Percentiles rank a stretch among this genome's conserved stretches.
Evolutionary conservation across 108 stramenopile species (phyloP).

Genomic region (Craspedostauros australis): DNA sequence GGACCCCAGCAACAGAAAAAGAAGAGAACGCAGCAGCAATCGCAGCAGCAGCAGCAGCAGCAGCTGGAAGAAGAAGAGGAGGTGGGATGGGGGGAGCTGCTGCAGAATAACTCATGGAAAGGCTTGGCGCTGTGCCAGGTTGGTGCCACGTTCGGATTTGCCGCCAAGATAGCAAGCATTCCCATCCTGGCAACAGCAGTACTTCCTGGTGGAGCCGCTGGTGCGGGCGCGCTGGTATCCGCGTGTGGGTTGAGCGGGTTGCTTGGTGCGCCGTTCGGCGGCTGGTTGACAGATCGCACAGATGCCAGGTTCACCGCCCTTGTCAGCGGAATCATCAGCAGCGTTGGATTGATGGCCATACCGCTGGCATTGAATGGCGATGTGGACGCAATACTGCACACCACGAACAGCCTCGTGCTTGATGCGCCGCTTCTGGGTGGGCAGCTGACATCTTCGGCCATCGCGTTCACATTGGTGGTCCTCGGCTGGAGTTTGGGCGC

Average conservation of each 20-base stretch:
- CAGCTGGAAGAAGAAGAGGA: not conserved
- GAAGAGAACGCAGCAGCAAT: not conserved
- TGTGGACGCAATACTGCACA: not conserved
- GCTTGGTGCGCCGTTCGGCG: constrained; percentile 60
- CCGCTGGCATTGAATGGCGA: constrained; percentile 35
- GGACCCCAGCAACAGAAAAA: too few relatives aligned
- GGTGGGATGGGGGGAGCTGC: constrained; percentile 42
- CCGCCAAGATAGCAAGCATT: constrained; percentile 68
- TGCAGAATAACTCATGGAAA: constrained; percentile 43
- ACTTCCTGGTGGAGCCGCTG: constrained; percentile 55
- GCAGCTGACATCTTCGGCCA: constrained; percentile 12
- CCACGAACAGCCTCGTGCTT: not conserved
- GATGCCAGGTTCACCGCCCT: constrained; percentile 38
- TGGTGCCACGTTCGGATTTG: constrained; percentile 62
- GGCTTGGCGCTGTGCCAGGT: constrained; percentile 53
- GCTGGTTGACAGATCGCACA: constrained; percentile 37
- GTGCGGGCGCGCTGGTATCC: constrained; percentile 59
- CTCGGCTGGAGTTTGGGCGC: constrained; percentile 54
- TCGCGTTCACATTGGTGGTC: constrained; percentile 39
- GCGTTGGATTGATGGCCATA: constrained; percentile 30
- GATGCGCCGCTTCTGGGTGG: constrained; percentile 6
- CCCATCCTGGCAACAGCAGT: constrained; percentile 48
- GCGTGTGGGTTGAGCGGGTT: constrained; percentile 62
- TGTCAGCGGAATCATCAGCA: constrained; percentile 38
- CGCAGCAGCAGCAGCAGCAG: not conserved